Base-by-base conservation (phyloP, 805 yeast species). In the Pichia sporocuriosa region DNA sequence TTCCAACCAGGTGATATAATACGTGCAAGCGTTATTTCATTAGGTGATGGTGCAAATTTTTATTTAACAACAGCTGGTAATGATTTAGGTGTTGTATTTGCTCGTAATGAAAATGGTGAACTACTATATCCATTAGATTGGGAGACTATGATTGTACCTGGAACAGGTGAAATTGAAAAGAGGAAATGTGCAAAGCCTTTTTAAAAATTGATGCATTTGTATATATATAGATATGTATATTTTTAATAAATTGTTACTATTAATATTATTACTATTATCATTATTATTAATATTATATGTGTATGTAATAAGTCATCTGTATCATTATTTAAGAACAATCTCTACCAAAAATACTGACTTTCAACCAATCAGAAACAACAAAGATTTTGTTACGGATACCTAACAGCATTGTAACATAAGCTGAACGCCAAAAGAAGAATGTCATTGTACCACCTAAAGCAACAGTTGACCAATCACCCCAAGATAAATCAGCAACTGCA, bases 181-280 rank as follows among this genome's bases (percentile, higher is more conserved):
- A 72, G 98, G 45, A 93, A 93, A 61, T 86, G 95, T 64, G 98
- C 98, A 3, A 88, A 86, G 58, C 95, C 96, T 11, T 84, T 78
- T 52, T 69, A 35, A 24, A 15, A 17, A 15, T 11, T 15, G 10
- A 24, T 11, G 22, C 6, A 20, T 5, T 19, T 17, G 6, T 13
- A n/a, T 32, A 17, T 51, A 20, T 33, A 8, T 4, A 9, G 6
- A 33, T n/a, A 10, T 15, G 6, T 7, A 4, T 31, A 23, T n/a
- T 11, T 33, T 16, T 4, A 22, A 4, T 15, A 32, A 32, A 32
- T 12, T 9, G 10, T 17, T 8, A 32, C 6, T 22, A 25, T 27
- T 22, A 21, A 2, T 12, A 13, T 21, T 21, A 32, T 1, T 32
- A 13, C 6, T 7, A 22, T 13, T 6, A 17, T 12, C 8, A 8